These are phyloP conservation scores for Carpinus fangiana DNA, from an alignment of 306 rosid genomes.

Conservation along the genomic window DNA sequence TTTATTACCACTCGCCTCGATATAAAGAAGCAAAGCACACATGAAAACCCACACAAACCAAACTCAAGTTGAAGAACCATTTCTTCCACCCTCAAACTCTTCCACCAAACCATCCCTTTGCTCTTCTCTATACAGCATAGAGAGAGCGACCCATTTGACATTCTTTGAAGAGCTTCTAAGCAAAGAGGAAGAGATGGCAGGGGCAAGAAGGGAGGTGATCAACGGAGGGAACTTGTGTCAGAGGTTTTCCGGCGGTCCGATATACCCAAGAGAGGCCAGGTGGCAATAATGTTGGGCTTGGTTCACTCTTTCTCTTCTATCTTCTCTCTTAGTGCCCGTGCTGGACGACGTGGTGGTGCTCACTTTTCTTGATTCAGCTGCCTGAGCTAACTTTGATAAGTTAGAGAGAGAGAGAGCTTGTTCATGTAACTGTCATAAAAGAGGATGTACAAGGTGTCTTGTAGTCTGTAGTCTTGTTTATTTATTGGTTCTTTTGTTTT, in stretches of 20 bases:
- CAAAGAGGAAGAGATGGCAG: slow-evolving; percentile 6
- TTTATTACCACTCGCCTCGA: no score
- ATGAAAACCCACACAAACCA: no score
- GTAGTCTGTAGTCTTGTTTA: neutral
- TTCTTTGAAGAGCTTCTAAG: neutral
- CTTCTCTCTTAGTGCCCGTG: slow-evolving; percentile 19
- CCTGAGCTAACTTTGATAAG: neutral
- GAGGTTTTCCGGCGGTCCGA: slow-evolving; percentile 40
- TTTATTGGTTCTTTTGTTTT: neutral
- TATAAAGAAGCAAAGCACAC: no score
- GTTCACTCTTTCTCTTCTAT: slow-evolving; percentile 39
- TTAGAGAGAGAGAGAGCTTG: neutral
- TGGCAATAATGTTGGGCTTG: slow-evolving; percentile 34
- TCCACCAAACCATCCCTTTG: neutral
- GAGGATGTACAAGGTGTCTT: slow-evolving; percentile 3
- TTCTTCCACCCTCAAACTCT: no score
- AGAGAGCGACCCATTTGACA: neutral
- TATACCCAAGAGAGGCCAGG: slow-evolving; percentile 48
- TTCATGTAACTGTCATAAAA: neutral
- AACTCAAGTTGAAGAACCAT: no score
- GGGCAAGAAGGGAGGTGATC: slow-evolving; percentile 26
- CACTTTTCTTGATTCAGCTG: slow-evolving; percentile 3
- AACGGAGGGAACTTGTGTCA: slow-evolving; percentile 10
- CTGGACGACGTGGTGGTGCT: slow-evolving; percentile 10
- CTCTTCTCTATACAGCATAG: neutral